phyloP scores from a whole-genome alignment of 176 grass and related monocot species.

The Zea luxurians region DNA sequence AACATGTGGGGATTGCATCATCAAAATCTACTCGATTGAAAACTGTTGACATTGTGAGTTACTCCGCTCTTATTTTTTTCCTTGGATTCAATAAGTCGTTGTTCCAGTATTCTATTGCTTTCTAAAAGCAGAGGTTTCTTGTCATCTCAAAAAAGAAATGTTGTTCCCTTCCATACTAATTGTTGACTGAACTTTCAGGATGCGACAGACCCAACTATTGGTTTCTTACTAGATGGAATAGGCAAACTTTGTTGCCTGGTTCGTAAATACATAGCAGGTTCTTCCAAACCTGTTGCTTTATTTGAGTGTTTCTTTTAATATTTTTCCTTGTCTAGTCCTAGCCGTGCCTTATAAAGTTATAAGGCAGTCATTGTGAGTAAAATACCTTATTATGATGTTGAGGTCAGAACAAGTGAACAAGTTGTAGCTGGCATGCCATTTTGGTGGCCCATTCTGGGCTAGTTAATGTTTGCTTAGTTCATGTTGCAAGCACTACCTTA shows the following conservation, averaged over 20 bases:
- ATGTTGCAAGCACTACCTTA: neutral
- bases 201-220: slow-evolving; percentile 89
- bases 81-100: neutral
- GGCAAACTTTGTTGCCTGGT: slow-evolving; percentile 92
- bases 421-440: neutral
- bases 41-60: slow-evolving; percentile 92
- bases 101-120: neutral
- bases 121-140: neutral
- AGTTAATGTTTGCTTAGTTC: slow-evolving; percentile 18
- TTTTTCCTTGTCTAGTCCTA: slow-evolving; percentile 22
- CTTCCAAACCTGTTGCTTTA: slow-evolving; percentile 29
- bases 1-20: slow-evolving; percentile 83
- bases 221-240: slow-evolving; percentile 93
- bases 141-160: neutral
- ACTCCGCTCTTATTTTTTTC: slow-evolving; percentile 25
- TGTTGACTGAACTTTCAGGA: slow-evolving; percentile 59
- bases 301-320: neutral
- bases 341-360: neutral
- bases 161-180: slow-evolving; percentile 31
- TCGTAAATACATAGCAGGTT: slow-evolving; percentile 97
- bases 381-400: slow-evolving; percentile 7
- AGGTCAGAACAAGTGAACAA: neutral
- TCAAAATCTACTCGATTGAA: slow-evolving; percentile 77
- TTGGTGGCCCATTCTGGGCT: neutral
- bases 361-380: neutral